phyloP scores from a whole-genome alignment of 495 filamentous ascomycete genomes.

The Aspergillus nanangensis region DNA sequence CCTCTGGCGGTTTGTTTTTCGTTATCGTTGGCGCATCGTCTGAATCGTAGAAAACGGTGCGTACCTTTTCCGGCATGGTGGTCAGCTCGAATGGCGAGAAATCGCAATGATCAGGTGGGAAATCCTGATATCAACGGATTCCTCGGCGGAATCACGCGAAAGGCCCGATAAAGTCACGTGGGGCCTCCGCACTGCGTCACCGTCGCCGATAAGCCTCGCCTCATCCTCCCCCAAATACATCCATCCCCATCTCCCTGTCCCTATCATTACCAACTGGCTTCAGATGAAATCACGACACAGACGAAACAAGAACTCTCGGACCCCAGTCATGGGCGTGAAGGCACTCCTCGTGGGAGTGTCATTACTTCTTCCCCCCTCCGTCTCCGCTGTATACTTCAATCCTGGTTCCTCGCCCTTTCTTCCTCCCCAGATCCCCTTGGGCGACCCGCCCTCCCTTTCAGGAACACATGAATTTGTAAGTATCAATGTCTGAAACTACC shows the following conservation, averaged over 20 bases:
- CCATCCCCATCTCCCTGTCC: conserved; percentile 1
- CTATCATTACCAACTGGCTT: conserved; percentile 11
- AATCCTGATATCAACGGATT: too few relatives aligned
- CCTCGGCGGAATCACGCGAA: too few relatives aligned
- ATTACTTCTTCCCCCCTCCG: conserved; percentile 15
- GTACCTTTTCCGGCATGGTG: conserved; percentile 49
- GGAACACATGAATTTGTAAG: conserved; percentile 37
- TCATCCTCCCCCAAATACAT: background rate
- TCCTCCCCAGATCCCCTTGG: conserved; percentile 28
- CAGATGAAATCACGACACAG: conserved; percentile 11
- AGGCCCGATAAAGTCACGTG: conserved; percentile 12
- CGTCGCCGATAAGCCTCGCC: conserved; percentile 15
- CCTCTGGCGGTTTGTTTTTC: conserved; percentile 1
- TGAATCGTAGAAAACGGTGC: conserved; percentile 34
- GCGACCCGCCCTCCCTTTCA: conserved; percentile 12
- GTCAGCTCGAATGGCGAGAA: too few relatives aligned
- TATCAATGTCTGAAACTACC: conserved; percentile 8
- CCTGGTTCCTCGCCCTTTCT: conserved; percentile 24
- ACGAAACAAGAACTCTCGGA: conserved; percentile 9
- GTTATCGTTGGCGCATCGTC: conserved; percentile 11
- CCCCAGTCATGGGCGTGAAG: conserved; percentile 9
- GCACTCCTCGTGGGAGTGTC: conserved; percentile 19
- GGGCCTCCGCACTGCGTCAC: conserved; percentile 26
- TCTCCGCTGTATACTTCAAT: conserved; percentile 27
- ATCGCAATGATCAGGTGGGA: too few relatives aligned